These are phyloP conservation scores for Chaetomium globosum DNA, from an alignment of 2,329 filamentous ascomycete genomes.

Conservation along the genomic window DNA sequence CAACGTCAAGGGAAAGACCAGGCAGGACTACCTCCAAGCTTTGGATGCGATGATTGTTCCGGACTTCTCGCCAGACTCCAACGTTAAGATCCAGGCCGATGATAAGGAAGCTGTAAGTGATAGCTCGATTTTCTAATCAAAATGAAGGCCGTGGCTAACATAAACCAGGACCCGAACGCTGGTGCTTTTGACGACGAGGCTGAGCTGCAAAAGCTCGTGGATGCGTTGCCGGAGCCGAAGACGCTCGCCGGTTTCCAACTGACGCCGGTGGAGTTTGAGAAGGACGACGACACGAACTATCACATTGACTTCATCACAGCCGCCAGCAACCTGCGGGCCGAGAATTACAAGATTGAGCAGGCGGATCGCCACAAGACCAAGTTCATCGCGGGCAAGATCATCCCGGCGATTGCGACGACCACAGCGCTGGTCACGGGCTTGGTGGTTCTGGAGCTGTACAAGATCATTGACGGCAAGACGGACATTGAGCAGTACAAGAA, in stretches of 20 bases:
- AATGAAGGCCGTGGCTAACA: conserved; percentile 33
- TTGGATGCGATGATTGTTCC: conserved; percentile 92
- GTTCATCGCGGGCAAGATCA: conserved; percentile 99
- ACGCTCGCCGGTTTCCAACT: conserved; percentile 85
- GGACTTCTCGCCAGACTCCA: conserved; percentile 86
- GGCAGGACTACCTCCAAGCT: conserved; percentile 74
- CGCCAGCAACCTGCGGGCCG: conserved; percentile 91
- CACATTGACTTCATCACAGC: conserved; percentile 99
- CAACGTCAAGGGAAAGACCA: conserved; percentile 74
- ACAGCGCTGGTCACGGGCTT: conserved; percentile 94
- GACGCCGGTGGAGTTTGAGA: conserved; percentile 90
- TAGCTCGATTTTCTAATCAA: background rate
- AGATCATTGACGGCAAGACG: conserved; percentile 93
- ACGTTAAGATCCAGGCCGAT: conserved; percentile 94
- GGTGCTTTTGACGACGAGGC: conserved; percentile 68
- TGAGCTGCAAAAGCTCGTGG: conserved; percentile 73
- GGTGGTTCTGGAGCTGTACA: conserved; percentile 91
- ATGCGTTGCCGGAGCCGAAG: conserved; percentile 75
- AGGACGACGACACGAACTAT: conserved; percentile 96
- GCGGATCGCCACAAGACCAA: conserved; percentile 98
- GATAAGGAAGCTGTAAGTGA: conserved; percentile 80
- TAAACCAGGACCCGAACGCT: conserved; percentile 71
- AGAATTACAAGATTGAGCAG: conserved; percentile 95
- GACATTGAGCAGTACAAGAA: conserved; percentile 99
- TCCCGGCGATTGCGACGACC: conserved; percentile 95